phyloP scores from a whole-genome alignment of 176 grass and related monocot genomes.

The Carex cristatella region DNA sequence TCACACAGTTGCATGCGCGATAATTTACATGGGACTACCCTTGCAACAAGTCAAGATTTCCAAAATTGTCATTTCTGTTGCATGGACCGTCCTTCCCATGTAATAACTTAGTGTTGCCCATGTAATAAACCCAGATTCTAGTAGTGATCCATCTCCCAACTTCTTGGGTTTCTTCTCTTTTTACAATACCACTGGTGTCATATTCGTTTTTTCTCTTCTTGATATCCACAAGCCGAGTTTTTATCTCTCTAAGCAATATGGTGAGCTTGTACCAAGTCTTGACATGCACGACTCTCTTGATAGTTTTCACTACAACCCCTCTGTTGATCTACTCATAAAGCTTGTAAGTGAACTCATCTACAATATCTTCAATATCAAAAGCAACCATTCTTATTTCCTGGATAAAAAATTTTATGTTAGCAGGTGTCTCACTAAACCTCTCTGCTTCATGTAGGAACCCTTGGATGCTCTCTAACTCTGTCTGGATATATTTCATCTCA shows the following conservation, averaged over 20 bases:
- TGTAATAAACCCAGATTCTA: no score
- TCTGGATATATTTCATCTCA: not conserved
- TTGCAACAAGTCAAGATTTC: no score
- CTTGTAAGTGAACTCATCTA: not conserved
- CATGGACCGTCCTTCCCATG: no score
- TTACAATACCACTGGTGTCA: not conserved
- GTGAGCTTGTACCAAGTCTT: not conserved
- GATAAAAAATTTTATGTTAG: not conserved
- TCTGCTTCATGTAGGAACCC: not conserved
- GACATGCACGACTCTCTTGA: not conserved
- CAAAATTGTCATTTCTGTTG: no score
- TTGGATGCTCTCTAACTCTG: not conserved
- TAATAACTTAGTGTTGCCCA: no score
- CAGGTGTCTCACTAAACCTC: not conserved
- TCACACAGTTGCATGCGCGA: no score
- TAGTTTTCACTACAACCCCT: not conserved
- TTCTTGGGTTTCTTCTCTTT: not conserved
- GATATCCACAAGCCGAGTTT: not conserved
- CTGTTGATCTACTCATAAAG: not conserved
- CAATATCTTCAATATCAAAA: not conserved
- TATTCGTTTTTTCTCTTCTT: not conserved
- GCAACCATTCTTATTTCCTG: not conserved
- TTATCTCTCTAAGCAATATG: not conserved
- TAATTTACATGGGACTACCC: no score
- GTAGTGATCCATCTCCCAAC: not conserved